Percentiles rank a stretch among this genome's conserved stretches.
These are phyloP conservation scores for Helotiales sp. DNA, from an alignment of 2,329 filamentous ascomycete genomes.

Conservation along the genomic window DNA sequence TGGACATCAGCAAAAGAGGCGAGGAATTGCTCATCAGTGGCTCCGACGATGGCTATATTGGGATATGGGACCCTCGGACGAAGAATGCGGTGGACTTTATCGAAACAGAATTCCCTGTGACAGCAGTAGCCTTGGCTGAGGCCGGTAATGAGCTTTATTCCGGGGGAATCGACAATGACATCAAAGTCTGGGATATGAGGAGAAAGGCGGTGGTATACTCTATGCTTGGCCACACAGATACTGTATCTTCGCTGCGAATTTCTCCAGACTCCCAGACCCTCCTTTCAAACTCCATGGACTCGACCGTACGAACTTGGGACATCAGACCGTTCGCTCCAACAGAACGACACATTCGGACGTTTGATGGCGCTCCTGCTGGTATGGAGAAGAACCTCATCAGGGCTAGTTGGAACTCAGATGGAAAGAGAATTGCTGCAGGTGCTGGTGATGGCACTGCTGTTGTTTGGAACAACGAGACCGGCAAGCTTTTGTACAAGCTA, in stretches of 20 bases:
- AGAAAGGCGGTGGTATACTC: conserved; percentile 88
- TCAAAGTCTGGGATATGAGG: conserved; percentile 94
- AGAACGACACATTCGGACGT: conserved; percentile 81
- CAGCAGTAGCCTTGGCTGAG: conserved; percentile 86
- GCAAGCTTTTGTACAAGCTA: conserved; percentile 90
- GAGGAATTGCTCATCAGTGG: conserved; percentile 89
- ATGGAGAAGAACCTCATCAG: conserved; percentile 89
- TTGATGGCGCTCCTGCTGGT: conserved; percentile 86
- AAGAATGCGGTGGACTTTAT: conserved; percentile 88
- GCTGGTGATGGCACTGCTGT: conserved; percentile 89
- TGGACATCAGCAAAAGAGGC: conserved; percentile 86
- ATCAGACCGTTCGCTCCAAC: conserved; percentile 90
- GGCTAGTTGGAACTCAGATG: conserved; percentile 85
- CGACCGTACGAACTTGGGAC: conserved; percentile 93
- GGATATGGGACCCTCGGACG: conserved; percentile 91
- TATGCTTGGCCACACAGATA: conserved; percentile 87
- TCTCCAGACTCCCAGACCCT: conserved; percentile 91
- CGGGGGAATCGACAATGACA: conserved; percentile 94
- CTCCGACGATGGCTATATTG: conserved; percentile 90
- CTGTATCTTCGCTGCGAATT: conserved; percentile 84
- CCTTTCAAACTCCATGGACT: conserved; percentile 90
- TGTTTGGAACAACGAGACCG: conserved; percentile 86
- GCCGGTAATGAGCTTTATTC: conserved; percentile 95
- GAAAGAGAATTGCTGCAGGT: conserved; percentile 84
- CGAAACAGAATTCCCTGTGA: conserved; percentile 88